Conservation (phyloP, 164 flowering plant species). For the Nymphaea colorata region DNA sequence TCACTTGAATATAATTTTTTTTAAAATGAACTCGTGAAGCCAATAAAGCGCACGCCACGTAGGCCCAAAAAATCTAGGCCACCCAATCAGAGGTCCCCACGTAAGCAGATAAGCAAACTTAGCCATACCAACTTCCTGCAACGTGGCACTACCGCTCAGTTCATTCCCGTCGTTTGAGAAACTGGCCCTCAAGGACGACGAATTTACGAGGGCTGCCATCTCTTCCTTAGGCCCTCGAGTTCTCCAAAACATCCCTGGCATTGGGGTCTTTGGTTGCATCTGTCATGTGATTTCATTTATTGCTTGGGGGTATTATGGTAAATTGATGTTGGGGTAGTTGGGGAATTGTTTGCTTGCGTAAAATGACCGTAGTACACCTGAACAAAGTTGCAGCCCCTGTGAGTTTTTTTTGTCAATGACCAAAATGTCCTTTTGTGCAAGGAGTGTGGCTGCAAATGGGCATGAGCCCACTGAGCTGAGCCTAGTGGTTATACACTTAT, state of each 20-base stretch:
- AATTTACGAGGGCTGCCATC: neutral
- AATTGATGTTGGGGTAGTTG: no score
- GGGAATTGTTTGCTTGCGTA: no score
- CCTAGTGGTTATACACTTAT: no score
- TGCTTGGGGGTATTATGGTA: no score
- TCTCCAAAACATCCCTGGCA: neutral
- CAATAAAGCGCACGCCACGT: constrained; percentile 2
- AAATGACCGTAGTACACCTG: no score
- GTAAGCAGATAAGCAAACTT: neutral
- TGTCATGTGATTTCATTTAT: no score
- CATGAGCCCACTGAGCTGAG: no score
- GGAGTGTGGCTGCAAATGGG: no score
- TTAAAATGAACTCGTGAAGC: neutral
- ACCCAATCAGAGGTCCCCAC: neutral
- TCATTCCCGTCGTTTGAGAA: neutral
- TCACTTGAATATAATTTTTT: neutral
- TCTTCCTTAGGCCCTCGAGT: neutral
- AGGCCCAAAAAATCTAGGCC: neutral
- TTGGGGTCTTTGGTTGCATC: neutral
- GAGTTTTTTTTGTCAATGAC: neutral
- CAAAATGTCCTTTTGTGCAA: neutral
- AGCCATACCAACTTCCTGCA: no score
- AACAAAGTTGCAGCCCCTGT: no score
- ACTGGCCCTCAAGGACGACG: neutral
- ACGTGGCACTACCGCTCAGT: neutral